Conservation (phyloP, 2,329 filamentous ascomycete species). For the Scedosporium apiospermum region DNA sequence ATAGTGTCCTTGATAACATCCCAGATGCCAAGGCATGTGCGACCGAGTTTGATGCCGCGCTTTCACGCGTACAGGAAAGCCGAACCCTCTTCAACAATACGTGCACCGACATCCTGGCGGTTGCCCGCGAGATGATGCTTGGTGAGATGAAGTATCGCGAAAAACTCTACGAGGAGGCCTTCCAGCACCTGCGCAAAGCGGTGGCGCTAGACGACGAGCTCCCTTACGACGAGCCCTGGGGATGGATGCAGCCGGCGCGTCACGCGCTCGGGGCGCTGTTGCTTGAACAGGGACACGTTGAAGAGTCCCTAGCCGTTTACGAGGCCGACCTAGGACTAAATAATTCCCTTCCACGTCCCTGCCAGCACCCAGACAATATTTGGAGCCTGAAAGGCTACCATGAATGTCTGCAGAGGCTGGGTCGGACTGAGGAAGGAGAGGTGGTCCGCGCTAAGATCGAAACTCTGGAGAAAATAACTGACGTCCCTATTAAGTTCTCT, state of each 20-base stretch:
- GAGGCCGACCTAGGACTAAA: constrained; percentile 51
- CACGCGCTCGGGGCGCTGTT: constrained; percentile 63
- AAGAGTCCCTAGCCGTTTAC: constrained; percentile 48
- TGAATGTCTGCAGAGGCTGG: constrained; percentile 54
- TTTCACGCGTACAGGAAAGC: constrained; percentile 41
- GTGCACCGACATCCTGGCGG: constrained; percentile 46
- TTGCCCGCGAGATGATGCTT: constrained; percentile 59
- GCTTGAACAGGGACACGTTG: constrained; percentile 53
- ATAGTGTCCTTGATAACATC: constrained; percentile 47
- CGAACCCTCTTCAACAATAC: constrained; percentile 40
- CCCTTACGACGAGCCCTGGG: constrained; percentile 67
- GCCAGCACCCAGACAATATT: constrained; percentile 62
- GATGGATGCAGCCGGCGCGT: constrained; percentile 67
- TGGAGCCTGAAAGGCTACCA: constrained; percentile 68
- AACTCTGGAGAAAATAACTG: constrained; percentile 43
- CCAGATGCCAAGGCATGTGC: constrained; percentile 44
- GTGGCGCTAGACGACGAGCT: constrained; percentile 52
- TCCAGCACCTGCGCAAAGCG: constrained; percentile 45
- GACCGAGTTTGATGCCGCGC: constrained; percentile 38
- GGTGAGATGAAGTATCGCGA: constrained; percentile 65
- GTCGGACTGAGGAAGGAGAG: constrained; percentile 29
- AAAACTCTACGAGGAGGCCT: constrained; percentile 48
- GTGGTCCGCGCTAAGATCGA: constrained; percentile 33
- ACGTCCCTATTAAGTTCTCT: constrained; percentile 47
- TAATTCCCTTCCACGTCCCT: constrained; percentile 50